Evolutionary conservation across 768 basidiomycete species (phyloP).

Genomic region (Rhizopogon vulgaris): DNA sequence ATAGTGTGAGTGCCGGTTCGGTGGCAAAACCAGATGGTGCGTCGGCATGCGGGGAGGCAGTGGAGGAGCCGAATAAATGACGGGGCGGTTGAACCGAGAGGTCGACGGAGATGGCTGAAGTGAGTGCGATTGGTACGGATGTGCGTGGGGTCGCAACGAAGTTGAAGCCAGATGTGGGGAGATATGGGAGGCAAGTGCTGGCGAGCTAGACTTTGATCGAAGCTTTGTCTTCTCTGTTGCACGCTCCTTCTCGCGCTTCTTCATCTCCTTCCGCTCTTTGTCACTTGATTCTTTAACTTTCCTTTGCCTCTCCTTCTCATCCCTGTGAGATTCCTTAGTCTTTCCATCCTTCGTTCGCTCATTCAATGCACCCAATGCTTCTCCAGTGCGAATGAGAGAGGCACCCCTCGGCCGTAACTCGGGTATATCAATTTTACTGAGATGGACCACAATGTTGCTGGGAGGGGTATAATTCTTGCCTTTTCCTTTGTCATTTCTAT

Average conservation of each 20-base stretch:
- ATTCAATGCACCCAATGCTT: not conserved
- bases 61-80: conserved; percentile 32
- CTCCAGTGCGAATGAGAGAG: conserved; percentile 11
- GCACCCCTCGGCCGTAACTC: conserved; percentile 56
- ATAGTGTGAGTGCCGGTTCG: conserved; percentile 15
- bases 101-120: conserved; percentile 37
- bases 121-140: conserved; percentile 29
- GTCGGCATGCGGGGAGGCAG: conserved; percentile 10
- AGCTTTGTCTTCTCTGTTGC: conserved; percentile 36
- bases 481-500: conserved; percentile 31
- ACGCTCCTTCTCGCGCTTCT: conserved; percentile 26
- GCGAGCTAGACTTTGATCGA: conserved; percentile 1
- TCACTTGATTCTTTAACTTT: conserved; percentile 3
- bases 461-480: conserved; percentile 60
- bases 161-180: conserved; percentile 14
- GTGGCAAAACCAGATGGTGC: not conserved
- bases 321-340: not conserved
- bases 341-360: conserved; percentile 1
- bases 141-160: conserved; percentile 16
- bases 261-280: conserved; percentile 23
- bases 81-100: conserved; percentile 35
- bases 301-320: not conserved
- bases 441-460: conserved; percentile 58
- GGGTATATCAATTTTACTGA: conserved; percentile 86
- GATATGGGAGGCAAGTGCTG: not conserved